These are phyloP conservation scores for Claviceps maximensis DNA, from an alignment of 2,329 filamentous ascomycete species.

Conservation along the genomic window DNA sequence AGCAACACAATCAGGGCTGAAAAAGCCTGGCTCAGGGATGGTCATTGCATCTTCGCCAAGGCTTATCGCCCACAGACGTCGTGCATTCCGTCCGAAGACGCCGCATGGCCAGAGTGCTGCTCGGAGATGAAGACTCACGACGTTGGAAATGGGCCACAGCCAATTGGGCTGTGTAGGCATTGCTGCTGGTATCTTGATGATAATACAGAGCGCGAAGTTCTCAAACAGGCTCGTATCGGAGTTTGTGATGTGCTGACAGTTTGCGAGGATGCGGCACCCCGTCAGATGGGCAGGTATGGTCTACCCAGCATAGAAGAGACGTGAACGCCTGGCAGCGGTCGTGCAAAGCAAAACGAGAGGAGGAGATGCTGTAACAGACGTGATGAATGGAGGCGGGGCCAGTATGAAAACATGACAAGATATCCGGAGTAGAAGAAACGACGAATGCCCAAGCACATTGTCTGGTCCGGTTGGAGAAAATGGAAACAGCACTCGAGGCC, in stretches of 20 bases:
- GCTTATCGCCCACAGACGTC: slow-evolving; percentile 13
- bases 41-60: slow-evolving; percentile 10
- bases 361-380: not conserved
- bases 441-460: not conserved
- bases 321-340: not conserved
- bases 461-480: not conserved
- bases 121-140: not conserved
- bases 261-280: not conserved
- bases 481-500: too few species aligned
- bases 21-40: slow-evolving; percentile 8
- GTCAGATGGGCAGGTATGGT: not conserved
- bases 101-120: slow-evolving; percentile 13
- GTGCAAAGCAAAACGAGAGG: not conserved
- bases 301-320: not conserved
- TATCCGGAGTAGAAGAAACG: not conserved
- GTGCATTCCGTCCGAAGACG: slow-evolving; percentile 15
- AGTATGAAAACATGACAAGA: not conserved
- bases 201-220: not conserved
- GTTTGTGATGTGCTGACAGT: slow-evolving; percentile 9
- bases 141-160: slow-evolving; percentile 8
- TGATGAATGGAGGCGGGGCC: not conserved
- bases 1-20: slow-evolving; percentile 13
- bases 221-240: not conserved
- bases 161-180: slow-evolving; percentile 7
- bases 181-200: slow-evolving; percentile 11